A percentile compares a stretch with the other conserved stretches of the same genome.
phyloP scores from a whole-genome alignment of 495 filamentous ascomycete species.

The Hypoxylon lenormandii region DNA sequence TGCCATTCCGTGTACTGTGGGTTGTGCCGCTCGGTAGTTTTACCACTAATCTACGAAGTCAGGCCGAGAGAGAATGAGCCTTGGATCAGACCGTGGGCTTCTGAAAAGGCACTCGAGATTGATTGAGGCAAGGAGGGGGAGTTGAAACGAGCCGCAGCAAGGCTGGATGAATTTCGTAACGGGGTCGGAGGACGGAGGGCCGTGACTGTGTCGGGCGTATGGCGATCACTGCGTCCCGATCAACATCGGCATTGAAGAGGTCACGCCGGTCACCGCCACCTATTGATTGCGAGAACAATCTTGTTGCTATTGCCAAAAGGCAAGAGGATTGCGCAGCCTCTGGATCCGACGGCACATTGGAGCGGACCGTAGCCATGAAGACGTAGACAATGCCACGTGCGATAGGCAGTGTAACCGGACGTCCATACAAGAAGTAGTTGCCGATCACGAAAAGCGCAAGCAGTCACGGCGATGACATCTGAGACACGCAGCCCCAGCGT shows the following conservation, averaged over 20 bases:
- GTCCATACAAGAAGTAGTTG: conserved; percentile 3
- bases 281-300: background rate
- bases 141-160: background rate
- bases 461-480: conserved; percentile 8
- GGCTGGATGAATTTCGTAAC: background rate
- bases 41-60: too few relatives aligned
- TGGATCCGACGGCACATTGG: conserved; percentile 6
- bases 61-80: too few relatives aligned
- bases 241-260: background rate
- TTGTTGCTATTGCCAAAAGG: background rate
- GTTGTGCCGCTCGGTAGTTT: too few relatives aligned
- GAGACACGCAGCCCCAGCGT: conserved; percentile 17
- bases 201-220: background rate
- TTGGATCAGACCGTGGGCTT: too few relatives aligned
- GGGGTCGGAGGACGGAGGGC: background rate
- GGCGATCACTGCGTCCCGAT: conserved; percentile 1
- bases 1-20: too few relatives aligned
- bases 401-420: conserved; percentile 39
- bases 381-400: conserved; percentile 29
- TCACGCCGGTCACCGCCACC: too few relatives aligned
- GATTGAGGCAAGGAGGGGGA: background rate
- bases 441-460: conserved; percentile 1
- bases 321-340: conserved; percentile 7
- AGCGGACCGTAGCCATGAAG: conserved; percentile 11
- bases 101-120: background rate